Evolutionary conservation across 305 asterid genomes (phyloP).

Genomic region (Caryopteris hybrid): DNA sequence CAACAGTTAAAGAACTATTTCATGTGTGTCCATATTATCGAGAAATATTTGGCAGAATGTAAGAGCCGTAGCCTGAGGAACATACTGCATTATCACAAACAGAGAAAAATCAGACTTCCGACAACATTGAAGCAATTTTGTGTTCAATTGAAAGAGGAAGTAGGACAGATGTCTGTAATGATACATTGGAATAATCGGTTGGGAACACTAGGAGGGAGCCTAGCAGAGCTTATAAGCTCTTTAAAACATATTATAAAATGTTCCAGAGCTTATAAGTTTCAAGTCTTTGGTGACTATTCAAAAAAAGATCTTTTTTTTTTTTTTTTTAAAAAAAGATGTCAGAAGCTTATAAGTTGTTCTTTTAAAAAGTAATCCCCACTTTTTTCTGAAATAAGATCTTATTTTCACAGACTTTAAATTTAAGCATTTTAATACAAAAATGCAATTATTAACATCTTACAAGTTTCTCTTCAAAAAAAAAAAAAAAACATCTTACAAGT

Average conservation of each 20-base stretch:
- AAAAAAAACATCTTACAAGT: background rate
- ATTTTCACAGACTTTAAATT: too few relatives aligned
- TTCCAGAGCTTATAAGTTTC: background rate
- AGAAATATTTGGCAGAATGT: constrained; percentile 2
- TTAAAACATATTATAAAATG: background rate
- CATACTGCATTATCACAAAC: constrained; percentile 19
- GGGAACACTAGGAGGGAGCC: background rate
- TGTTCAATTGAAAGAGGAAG: background rate
- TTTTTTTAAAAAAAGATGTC: background rate
- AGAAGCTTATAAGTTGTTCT: background rate
- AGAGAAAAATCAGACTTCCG: background rate
- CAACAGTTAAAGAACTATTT: background rate
- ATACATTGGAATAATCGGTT: background rate
- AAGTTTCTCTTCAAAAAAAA: too few relatives aligned
- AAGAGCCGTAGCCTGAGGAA: constrained; percentile 13
- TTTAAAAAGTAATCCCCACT: background rate
- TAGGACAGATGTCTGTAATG: background rate
- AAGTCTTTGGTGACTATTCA: background rate
- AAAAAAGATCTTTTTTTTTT: too few relatives aligned
- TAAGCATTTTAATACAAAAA: background rate
- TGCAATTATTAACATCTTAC: background rate
- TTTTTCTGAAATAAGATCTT: background rate
- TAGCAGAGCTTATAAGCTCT: background rate
- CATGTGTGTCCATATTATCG: background rate
- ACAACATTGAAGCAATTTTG: background rate